These are phyloP conservation scores for Eucalyptus pumila DNA, from an alignment of 345 rosid species.

Conservation along the genomic window DNA sequence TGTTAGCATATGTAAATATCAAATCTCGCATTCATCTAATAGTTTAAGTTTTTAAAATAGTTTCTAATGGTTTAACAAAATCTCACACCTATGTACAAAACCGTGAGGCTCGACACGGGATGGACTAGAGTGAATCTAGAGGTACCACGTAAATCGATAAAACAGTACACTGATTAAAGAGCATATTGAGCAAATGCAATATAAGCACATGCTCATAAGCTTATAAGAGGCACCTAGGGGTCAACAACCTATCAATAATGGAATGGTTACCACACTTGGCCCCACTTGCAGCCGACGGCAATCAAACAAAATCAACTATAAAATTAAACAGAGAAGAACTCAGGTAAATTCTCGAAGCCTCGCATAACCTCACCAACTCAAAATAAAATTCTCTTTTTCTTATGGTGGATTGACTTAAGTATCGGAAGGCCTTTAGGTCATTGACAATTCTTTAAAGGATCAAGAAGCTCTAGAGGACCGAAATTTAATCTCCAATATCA, in stretches of 20 bases:
- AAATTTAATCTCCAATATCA: neutral
- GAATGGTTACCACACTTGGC: neutral
- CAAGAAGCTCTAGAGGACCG: neutral
- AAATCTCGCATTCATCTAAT: too few species aligned
- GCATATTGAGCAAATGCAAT: neutral
- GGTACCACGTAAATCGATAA: rapidly evolving
- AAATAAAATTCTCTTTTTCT: neutral
- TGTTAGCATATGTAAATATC: too few species aligned
- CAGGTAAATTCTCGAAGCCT: neutral
- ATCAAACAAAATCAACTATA: neutral
- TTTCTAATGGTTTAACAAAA: too few species aligned
- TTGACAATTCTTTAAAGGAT: neutral
- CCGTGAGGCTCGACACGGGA: rapidly evolving
- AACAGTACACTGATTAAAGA: too few species aligned
- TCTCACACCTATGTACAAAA: neutral
- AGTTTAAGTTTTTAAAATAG: too few species aligned
- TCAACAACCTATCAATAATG: neutral
- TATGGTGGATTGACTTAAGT: neutral
- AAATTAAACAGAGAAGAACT: neutral
- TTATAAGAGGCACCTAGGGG: too few species aligned
- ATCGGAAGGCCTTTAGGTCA: neutral
- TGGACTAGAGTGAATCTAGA: rapidly evolving
- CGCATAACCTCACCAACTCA: neutral
- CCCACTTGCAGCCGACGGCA: neutral
- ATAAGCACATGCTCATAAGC: too few species aligned